phyloP scores from a whole-genome alignment of 2,329 filamentous ascomycete species.

The Epicoccum sorghinum region DNA sequence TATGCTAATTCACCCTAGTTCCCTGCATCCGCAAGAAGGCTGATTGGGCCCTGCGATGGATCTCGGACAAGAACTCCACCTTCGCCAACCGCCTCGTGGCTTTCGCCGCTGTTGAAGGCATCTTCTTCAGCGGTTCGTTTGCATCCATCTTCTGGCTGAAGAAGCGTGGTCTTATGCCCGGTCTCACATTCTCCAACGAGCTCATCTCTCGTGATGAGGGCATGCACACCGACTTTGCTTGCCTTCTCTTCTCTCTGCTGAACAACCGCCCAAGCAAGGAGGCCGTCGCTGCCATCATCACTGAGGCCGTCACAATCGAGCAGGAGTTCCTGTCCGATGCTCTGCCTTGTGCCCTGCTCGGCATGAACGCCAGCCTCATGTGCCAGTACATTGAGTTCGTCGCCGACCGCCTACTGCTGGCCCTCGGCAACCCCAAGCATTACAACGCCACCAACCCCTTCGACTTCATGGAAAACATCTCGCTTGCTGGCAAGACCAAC shows the following conservation, averaged over 20 bases:
- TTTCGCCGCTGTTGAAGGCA: conserved; percentile 97
- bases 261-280: conserved; percentile 87
- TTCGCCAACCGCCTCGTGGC: conserved; percentile 95
- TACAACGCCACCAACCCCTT: conserved; percentile 96
- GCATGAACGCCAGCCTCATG: conserved; percentile 98
- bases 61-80: conserved; percentile 88
- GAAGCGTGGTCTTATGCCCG: conserved; percentile 99
- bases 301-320: conserved; percentile 91
- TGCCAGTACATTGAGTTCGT: conserved; percentile 99
- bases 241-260: conserved; percentile 95
- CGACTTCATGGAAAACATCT: conserved; percentile 99
- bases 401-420: conserved; percentile 89
- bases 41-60: conserved; percentile 96
- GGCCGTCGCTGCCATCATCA: conserved; percentile 85
- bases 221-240: conserved; percentile 99
- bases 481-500: conserved; percentile 98
- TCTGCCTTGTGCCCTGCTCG: conserved; percentile 87
- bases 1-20: conserved; percentile 60
- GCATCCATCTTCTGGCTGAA: conserved; percentile 99
- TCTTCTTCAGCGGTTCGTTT: conserved; percentile 99
- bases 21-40: conserved; percentile 98
- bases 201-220: conserved; percentile 99
- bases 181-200: conserved; percentile 99
- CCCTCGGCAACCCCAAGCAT: conserved; percentile 91
- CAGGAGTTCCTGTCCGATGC: conserved; percentile 98